These are phyloP conservation scores for Adansonia madagascariensis DNA, from an alignment of 441 rosid genomes.

Conservation along the genomic window DNA sequence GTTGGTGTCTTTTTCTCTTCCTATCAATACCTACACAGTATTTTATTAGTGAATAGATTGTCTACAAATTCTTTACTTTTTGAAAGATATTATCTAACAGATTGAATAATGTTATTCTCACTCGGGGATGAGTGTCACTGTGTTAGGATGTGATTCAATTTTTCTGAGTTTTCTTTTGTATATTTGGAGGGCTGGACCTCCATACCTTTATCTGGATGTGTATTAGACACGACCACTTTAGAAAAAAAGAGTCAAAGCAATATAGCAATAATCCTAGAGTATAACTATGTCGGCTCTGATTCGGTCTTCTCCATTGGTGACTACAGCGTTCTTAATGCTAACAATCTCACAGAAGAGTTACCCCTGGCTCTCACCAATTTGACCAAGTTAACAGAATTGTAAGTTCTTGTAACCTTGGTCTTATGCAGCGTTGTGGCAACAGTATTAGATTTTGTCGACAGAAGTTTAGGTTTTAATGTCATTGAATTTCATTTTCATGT, in stretches of 20 bases:
- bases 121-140: no score
- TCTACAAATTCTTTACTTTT: not conserved
- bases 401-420: conserved; percentile 20
- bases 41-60: not conserved
- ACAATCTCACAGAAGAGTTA: conserved; percentile 34
- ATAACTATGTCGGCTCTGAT: not conserved
- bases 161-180: no score
- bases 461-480: not conserved
- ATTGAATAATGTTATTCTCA: not conserved
- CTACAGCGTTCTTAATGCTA: conserved; percentile 35
- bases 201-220: not conserved
- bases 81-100: not conserved
- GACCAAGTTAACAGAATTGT: conserved; percentile 37
- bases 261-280: not conserved
- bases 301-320: not conserved
- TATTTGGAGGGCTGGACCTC: not conserved
- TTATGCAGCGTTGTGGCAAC: not conserved
- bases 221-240: not conserved
- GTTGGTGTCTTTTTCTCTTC: conserved; percentile 29
- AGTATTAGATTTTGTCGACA: not conserved
- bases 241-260: not conserved
- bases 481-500: not conserved
- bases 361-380: conserved; percentile 30
- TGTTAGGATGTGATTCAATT: not conserved
- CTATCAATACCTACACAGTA: conserved; percentile 29